Conservation (phyloP, 2,329 filamentous ascomycete genomes). For the Xylariaceae sp. region DNA sequence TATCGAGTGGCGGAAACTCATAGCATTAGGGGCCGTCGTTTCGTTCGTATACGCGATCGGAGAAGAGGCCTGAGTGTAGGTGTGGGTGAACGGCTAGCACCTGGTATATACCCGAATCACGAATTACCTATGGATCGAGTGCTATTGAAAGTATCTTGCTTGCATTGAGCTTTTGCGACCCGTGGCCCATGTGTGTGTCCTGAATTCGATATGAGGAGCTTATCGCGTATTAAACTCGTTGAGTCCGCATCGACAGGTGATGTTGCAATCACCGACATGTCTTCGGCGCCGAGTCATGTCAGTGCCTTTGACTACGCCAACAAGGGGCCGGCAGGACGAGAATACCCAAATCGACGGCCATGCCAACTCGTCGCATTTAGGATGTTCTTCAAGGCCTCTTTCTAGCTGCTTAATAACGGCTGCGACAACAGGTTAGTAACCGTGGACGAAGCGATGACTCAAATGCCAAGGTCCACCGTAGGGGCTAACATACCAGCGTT, state of each 20-base stretch:
- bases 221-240: conserved; percentile 20
- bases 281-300: conserved; percentile 21
- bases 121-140: too few relatives aligned
- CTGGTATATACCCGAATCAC: too few relatives aligned
- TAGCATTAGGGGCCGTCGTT: too few relatives aligned
- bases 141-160: background rate
- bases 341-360: conserved; percentile 33
- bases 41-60: too few relatives aligned
- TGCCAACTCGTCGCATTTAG: conserved; percentile 16
- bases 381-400: conserved; percentile 27
- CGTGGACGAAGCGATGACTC: background rate
- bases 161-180: background rate
- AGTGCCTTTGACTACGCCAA: conserved; percentile 25
- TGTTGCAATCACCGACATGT: conserved; percentile 30
- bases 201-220: background rate
- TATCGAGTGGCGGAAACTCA: too few relatives aligned
- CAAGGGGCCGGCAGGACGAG: conserved; percentile 29
- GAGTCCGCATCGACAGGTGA: conserved; percentile 28
- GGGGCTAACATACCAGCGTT: conserved; percentile 38
- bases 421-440: conserved; percentile 28
- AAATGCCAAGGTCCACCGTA: background rate
- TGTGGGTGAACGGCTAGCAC: too few relatives aligned
- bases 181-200: background rate
- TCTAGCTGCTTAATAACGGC: conserved; percentile 63
- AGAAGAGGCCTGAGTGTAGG: too few relatives aligned